Evolutionary conservation across 257 asterid genomes (phyloP).

Genomic region (Solanum medicagineum): DNA sequence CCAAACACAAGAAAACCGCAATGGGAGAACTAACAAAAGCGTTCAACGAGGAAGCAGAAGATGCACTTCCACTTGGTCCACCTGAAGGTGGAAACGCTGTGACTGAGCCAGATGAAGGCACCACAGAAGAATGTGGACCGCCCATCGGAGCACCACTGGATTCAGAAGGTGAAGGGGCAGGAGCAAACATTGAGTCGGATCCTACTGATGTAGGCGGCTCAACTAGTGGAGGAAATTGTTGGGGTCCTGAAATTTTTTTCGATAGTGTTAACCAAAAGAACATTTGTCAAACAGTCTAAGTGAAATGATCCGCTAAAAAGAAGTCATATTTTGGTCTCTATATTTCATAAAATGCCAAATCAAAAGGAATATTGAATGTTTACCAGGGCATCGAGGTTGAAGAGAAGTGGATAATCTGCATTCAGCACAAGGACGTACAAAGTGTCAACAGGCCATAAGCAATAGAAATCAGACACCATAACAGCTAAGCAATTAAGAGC

Average conservation of each 20-base stretch:
- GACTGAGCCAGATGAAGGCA: slow-evolving; percentile 46
- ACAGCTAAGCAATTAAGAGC: not conserved
- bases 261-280: not conserved
- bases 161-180: slow-evolving; percentile 80
- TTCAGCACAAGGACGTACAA: not conserved
- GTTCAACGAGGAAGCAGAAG: slow-evolving; percentile 35
- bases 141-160: slow-evolving; percentile 50
- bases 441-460: not conserved
- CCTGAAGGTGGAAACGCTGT: slow-evolving; percentile 58
- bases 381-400: slow-evolving; percentile 98
- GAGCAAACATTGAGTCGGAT: slow-evolving; percentile 44
- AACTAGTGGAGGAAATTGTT: slow-evolving; percentile 59
- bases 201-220: slow-evolving; percentile 59
- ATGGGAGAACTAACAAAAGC: slow-evolving; percentile 21
- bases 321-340: not conserved
- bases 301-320: not conserved
- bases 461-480: not conserved
- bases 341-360: not conserved
- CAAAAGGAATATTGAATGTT: not conserved
- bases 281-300: not conserved
- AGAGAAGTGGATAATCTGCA: slow-evolving; percentile 66
- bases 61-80: slow-evolving; percentile 61
- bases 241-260: slow-evolving; percentile 38
- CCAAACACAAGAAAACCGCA: slow-evolving; percentile 21
- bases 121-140: slow-evolving; percentile 34